phyloP scores from a whole-genome alignment of 306 rosid genomes.

The Prinsepia uniflora region DNA sequence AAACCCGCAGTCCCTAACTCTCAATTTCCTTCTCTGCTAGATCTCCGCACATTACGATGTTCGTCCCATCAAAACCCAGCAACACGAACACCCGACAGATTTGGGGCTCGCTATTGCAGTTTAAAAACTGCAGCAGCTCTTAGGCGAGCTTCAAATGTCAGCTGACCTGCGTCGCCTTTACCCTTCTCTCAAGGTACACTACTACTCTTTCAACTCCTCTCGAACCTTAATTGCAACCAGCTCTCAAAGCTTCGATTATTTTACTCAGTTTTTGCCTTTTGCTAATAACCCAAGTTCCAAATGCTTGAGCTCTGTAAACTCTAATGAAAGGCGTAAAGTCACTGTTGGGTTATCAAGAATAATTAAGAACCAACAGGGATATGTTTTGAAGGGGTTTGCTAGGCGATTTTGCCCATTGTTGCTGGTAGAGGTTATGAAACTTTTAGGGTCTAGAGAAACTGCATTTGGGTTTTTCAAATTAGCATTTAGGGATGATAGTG shows the following conservation, averaged over 20 bases:
- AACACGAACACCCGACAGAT: neutral
- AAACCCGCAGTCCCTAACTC: neutral
- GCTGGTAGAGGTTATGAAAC: constrained; percentile 44
- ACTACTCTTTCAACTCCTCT: constrained; percentile 18
- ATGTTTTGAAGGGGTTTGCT: constrained; percentile 46
- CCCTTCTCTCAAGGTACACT: constrained; percentile 28
- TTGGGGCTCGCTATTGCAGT: neutral
- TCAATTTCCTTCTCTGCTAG: neutral
- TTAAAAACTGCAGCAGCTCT: neutral
- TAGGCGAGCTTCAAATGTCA: constrained; percentile 44
- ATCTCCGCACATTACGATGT: neutral
- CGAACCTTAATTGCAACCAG: constrained; percentile 18
- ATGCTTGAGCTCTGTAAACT: constrained; percentile 33
- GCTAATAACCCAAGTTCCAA: constrained; percentile 19
- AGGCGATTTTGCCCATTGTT: constrained; percentile 45
- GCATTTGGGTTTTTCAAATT: constrained; percentile 70
- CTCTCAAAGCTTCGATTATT: constrained; percentile 28
- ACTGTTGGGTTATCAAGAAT: constrained; percentile 48
- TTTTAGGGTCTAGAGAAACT: constrained; percentile 36
- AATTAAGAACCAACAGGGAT: constrained; percentile 38
- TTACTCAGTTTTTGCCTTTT: constrained; percentile 61
- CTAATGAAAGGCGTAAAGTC: constrained; percentile 54
- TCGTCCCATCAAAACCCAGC: neutral
- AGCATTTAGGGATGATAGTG: constrained; percentile 44
- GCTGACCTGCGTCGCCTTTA: constrained; percentile 33